phyloP scores from a whole-genome alignment of 2,329 filamentous ascomycete genomes.

The Trichoderma pleuroti region DNA sequence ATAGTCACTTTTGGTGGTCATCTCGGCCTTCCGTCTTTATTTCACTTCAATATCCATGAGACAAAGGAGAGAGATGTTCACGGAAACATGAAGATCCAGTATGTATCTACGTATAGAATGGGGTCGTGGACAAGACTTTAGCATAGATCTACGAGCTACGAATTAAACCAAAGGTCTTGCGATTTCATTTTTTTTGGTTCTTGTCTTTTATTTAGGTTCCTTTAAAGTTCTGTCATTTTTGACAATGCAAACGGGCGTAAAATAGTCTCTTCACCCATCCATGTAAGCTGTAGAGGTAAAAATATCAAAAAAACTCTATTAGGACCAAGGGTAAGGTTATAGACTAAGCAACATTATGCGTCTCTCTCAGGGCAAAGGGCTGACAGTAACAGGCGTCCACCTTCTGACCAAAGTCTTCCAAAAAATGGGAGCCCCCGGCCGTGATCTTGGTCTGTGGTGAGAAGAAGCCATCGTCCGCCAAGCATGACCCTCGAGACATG shows the following conservation, averaged over 20 bases:
- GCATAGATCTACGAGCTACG: conserved; percentile 28
- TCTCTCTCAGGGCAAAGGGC: background rate
- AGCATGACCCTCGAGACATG: background rate
- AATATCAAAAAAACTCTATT: background rate
- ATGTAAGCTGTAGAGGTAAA: background rate
- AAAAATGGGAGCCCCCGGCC: conserved; percentile 20
- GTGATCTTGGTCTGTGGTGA: conserved; percentile 28
- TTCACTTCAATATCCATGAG: conserved; percentile 14
- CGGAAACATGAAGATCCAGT: conserved; percentile 7
- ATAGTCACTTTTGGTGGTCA: conserved; percentile 6
- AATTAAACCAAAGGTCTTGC: conserved; percentile 20
- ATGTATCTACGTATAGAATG: conserved; percentile 15
- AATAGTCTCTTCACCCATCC: background rate
- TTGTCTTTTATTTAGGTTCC: no score
- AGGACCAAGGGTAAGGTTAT: background rate
- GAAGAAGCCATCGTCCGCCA: background rate
- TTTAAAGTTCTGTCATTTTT: background rate
- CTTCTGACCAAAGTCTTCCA: conserved; percentile 14
- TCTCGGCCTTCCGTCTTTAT: conserved; percentile 7
- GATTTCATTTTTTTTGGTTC: background rate
- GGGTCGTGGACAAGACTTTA: conserved; percentile 12
- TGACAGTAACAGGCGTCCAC: conserved; percentile 17
- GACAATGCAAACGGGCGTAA: background rate
- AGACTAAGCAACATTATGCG: background rate
- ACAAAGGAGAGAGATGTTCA: conserved; percentile 6